Base-by-base conservation (phyloP, 805 yeast species). In the Candida sithepensis region DNA sequence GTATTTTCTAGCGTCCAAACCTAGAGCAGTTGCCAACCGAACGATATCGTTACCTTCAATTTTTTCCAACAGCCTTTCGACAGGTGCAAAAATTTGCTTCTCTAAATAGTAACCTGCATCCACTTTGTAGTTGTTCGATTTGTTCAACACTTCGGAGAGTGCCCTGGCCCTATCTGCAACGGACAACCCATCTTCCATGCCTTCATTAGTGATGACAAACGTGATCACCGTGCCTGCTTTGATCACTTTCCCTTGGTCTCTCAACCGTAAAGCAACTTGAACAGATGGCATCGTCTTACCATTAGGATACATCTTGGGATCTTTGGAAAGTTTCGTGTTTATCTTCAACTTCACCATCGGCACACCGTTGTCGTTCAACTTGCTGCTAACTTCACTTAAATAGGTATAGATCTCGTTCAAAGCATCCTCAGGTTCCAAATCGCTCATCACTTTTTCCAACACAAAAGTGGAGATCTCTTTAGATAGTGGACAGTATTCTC, bases 401-500 rank as follows among this genome's bases (percentile, higher is more conserved):
- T 89, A 84, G 7, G 72, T 76, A 67, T 89, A 91, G 23, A 88
- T 79, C 41, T 82, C 85, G 46, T 72, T 76, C 46, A 89, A 70
- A 0, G 94, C 89, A 26, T 80, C 82, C 56, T 88, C 92, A 1
- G 90, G 82, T 53, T 88, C 96, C 23, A 71, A 68, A 52, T 85
- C 89, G 8, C 86, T 77, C 19, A 92, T 72, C 39, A 92, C 70
- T 53, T 84, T 80, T 55, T 84, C 73, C 57, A 94, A 74, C 5
- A 88, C 87, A 64, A 75, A 82, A 7, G 82, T 79, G 1, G 97
- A 89, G 5, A 87, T 79, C 46, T 92, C 96, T 64, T 91, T 94
- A 1, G 98, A 88, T 43, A 94, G 69, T 43, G 90, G 96, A 70
- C 97, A 89, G 65, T 79, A 94, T 67, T 94, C 99, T 74, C 99